Conservation (phyloP, 2,329 filamentous ascomycete species). For the Domatiomyces globalis region DNA sequence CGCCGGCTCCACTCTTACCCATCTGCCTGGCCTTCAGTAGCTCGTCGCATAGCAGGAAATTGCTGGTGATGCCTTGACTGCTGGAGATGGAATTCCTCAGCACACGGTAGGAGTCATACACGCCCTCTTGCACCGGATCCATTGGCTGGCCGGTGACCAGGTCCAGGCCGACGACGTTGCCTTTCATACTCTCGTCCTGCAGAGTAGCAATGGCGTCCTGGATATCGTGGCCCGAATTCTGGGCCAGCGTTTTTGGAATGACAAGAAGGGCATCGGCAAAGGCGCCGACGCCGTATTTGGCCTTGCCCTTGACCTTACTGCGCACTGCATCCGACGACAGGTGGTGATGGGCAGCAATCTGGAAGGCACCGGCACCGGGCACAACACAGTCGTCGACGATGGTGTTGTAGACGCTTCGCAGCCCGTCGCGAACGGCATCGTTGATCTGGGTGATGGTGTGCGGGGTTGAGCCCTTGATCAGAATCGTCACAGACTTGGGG, state of each 20-base stretch:
- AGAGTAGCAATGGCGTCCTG: constrained; percentile 82
- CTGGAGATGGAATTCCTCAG: constrained; percentile 87
- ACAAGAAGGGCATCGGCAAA: constrained; percentile 90
- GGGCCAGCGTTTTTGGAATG: constrained; percentile 93
- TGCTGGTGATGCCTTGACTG: constrained; percentile 86
- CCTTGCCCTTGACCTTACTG: constrained; percentile 92
- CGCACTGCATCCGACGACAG: constrained; percentile 74
- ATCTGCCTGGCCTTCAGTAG: constrained; percentile 96
- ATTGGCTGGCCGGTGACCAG: constrained; percentile 79
- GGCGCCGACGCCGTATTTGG: constrained; percentile 86
- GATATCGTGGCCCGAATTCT: constrained; percentile 90
- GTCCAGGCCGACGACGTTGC: constrained; percentile 75
- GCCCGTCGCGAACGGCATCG: constrained; percentile 85
- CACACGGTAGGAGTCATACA: constrained; percentile 94
- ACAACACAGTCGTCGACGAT: constrained; percentile 97
- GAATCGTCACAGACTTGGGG: constrained; percentile 88
- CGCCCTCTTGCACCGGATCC: constrained; percentile 83
- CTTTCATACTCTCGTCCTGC: constrained; percentile 73
- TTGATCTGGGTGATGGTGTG: constrained; percentile 96
- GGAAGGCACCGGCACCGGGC: constrained; percentile 87
- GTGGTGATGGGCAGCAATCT: constrained; percentile 80
- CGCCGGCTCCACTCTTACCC: constrained; percentile 34
- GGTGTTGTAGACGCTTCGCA: constrained; percentile 97
- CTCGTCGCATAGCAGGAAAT: constrained; percentile 90
- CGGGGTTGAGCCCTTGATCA: constrained; percentile 95